phyloP scores from a whole-genome alignment of 495 filamentous ascomycete genomes.

The Daldinia decipiens region DNA sequence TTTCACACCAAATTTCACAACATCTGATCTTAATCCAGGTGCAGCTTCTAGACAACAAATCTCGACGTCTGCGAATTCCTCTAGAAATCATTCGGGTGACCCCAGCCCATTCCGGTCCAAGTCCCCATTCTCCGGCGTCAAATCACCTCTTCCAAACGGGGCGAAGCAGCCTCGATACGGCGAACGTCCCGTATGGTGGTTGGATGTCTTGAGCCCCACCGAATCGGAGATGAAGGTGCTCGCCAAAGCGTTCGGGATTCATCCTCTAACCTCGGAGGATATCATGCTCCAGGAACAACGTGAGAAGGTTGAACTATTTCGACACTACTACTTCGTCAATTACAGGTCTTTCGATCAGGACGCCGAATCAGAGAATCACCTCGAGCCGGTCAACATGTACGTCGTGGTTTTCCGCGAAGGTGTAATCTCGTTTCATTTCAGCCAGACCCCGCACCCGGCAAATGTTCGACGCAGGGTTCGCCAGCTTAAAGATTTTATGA shows the following conservation, averaged over 20 bases:
- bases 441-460: slow-evolving; percentile 89
- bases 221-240: slow-evolving; percentile 92
- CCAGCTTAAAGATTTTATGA: slow-evolving; percentile 92
- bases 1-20: slow-evolving; percentile 44
- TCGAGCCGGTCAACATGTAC: slow-evolving; percentile 97
- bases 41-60: slow-evolving; percentile 38
- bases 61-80: slow-evolving; percentile 29
- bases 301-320: slow-evolving; percentile 97
- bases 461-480: slow-evolving; percentile 94
- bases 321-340: slow-evolving; percentile 97
- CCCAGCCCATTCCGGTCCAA: slow-evolving; percentile 40
- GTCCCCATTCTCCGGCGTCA: slow-evolving; percentile 38
- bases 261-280: slow-evolving; percentile 93
- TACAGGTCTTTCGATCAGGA: slow-evolving; percentile 98
- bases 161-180: slow-evolving; percentile 75
- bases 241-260: slow-evolving; percentile 91
- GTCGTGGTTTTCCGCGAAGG: slow-evolving; percentile 96
- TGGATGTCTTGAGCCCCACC: slow-evolving; percentile 90
- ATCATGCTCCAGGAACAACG: slow-evolving; percentile 97
- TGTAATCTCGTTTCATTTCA: slow-evolving; percentile 95
- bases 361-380: slow-evolving; percentile 81
- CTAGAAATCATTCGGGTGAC: slow-evolving; percentile 32
- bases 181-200: slow-evolving; percentile 92
- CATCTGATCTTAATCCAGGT: slow-evolving; percentile 28
- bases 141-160: slow-evolving; percentile 24